Percentiles rank a stretch among this genome's conserved stretches.
Evolutionary conservation across 768 basidiomycete species (phyloP).

Genomic region (Dentipellis fragilis): DNA sequence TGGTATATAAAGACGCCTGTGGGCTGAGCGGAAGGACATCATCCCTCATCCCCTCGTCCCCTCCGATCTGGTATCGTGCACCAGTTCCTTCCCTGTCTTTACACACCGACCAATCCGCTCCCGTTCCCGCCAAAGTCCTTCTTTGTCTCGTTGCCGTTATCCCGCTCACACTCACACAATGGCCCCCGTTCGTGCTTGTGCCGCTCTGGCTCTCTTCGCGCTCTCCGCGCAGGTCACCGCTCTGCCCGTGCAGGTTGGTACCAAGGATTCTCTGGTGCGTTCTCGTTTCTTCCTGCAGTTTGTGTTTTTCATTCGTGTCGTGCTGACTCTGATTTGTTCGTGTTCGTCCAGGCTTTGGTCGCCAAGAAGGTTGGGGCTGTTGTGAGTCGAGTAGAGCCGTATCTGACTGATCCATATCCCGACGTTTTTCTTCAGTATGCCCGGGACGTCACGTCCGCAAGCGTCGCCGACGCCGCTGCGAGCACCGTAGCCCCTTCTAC

Average conservation of each 20-base stretch:
- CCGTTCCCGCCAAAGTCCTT: no score
- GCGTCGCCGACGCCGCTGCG: neutral
- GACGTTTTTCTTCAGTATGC: neutral
- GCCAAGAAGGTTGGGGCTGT: neutral
- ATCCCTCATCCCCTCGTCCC: neutral
- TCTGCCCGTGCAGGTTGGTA: neutral
- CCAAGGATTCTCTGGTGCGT: neutral
- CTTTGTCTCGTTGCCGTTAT: neutral
- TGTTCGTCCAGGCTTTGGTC: neutral
- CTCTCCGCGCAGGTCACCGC: neutral
- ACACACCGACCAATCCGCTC: neutral
- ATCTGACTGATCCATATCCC: neutral
- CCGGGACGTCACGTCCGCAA: neutral
- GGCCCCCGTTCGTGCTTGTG: neutral
- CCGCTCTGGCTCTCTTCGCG: neutral
- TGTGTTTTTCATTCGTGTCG: no score
- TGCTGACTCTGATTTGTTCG: neutral
- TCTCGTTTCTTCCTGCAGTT: neutral
- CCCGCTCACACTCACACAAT: neutral
- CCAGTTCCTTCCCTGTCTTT: neutral
- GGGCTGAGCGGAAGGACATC: neutral
- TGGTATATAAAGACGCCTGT: neutral
- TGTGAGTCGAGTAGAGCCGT: neutral
- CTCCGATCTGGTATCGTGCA: neutral
- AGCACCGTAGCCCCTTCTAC: neutral